Evolutionary conservation across 1,284 basidiomycete genomes (phyloP).

Genomic region (Apiotrichum domesticum): DNA sequence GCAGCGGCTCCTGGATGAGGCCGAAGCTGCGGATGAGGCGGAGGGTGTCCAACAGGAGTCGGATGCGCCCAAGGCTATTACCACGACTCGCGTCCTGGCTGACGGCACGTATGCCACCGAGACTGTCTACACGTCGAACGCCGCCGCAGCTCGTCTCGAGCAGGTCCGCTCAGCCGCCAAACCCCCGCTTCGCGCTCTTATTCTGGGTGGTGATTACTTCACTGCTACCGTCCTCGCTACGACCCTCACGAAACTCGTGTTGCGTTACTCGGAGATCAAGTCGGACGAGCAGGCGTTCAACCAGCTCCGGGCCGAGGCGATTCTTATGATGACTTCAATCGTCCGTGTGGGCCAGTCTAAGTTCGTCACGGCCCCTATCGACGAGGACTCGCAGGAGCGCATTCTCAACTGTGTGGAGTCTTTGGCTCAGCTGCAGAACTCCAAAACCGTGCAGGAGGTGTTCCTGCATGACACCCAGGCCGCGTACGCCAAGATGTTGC

Average conservation of each 20-base stretch:
- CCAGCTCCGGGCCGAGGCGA: conserved; percentile 83
- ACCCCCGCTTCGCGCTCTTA: conserved; percentile 82
- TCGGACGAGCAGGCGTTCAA: conserved; percentile 60
- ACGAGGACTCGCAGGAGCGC: conserved; percentile 95
- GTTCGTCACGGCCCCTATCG: conserved; percentile 86
- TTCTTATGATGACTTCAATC: conserved; percentile 97
- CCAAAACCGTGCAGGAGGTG: conserved; percentile 65
- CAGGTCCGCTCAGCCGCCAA: conserved; percentile 79
- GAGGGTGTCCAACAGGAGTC: conserved; percentile 37
- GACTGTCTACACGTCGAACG: conserved; percentile 72
- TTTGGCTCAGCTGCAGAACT: conserved; percentile 63
- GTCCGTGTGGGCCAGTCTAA: conserved; percentile 96
- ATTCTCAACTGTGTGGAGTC: conserved; percentile 97
- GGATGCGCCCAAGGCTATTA: conserved; percentile 49
- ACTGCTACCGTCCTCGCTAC: conserved; percentile 85
- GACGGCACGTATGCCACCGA: conserved; percentile 99
- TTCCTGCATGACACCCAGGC: conserved; percentile 90
- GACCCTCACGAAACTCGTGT: conserved; percentile 84
- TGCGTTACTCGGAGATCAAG: conserved; percentile 66
- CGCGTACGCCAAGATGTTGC: conserved; percentile 91
- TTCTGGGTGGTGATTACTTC: conserved; percentile 95
- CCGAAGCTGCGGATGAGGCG: conserved; percentile 54
- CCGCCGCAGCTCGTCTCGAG: conserved; percentile 63
- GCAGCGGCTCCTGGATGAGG: conserved; percentile 71
- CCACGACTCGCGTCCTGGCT: conserved; percentile 65